These are phyloP conservation scores for Cyclospora cayetanensis DNA, from an alignment of 169 alveolate species.

Conservation along the genomic window DNA sequence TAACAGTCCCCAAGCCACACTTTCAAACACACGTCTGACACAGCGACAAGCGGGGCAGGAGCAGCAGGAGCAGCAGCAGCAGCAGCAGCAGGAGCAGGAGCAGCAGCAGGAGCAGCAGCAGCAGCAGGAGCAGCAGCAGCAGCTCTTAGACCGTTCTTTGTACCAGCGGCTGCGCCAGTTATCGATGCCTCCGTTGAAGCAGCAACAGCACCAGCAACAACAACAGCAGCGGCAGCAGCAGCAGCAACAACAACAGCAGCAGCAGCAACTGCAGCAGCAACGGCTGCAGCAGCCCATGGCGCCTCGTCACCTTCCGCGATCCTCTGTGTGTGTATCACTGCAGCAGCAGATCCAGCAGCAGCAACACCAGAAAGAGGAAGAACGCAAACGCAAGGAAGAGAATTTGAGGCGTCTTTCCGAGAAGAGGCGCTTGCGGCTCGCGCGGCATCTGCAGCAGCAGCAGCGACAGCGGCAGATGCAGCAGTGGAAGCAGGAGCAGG, in stretches of 20 bases:
- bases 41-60: constrained; percentile 4
- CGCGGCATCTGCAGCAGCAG: constrained; percentile 45
- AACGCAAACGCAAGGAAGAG: not conserved
- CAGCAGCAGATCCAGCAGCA: not conserved
- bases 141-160: not conserved
- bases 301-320: too few relatives aligned
- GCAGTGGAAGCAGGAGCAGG: constrained; percentile 2
- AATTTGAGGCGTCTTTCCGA: not conserved
- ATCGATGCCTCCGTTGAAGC: not conserved
- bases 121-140: constrained; percentile 17
- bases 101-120: constrained; percentile 24
- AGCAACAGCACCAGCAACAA: not conserved
- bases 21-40: too few relatives aligned
- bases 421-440: not conserved
- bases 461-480: constrained; percentile 39
- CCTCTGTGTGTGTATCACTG: too few relatives aligned
- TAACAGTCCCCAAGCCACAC: too few relatives aligned
- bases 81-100: not conserved
- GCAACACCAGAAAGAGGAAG: not conserved
- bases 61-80: constrained; percentile 1
- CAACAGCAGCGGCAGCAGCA: not conserved
- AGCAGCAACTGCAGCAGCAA: constrained; percentile 15
- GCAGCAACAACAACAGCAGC: constrained; percentile 2
- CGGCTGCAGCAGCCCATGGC: not conserved
- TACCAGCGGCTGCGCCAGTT: not conserved